Evolutionary conservation across 2,329 filamentous ascomycete genomes (phyloP), one percentile per base, ranked within the genome.

Genomic region (Penicillium sp.): DNA sequence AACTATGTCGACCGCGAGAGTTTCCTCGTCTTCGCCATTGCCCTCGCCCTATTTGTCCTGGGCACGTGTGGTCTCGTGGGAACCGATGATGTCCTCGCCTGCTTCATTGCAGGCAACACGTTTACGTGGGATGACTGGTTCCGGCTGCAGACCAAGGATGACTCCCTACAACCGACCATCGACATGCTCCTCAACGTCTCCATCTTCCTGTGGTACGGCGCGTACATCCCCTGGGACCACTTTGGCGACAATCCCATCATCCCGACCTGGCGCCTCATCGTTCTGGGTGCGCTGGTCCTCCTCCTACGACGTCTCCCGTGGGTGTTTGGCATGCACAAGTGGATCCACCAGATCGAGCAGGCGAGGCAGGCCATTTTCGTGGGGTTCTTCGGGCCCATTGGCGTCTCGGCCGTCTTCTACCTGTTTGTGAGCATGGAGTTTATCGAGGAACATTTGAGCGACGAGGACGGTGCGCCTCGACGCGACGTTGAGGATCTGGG

Each of bases 371-470:
- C 65, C 6, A n/a, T 64, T 7, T 68, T 67, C 46, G 51, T 59
- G 23, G 64, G 64, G 3, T 65, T 62, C 49, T 67, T 66, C 36
- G 64, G 66, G 1, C 64, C 63, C 23, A 67, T 68, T 39, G 62
- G 65, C 15, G 58, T 66, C n/a, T 56, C 58, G 3, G 65, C 64
- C 3, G 42, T 68, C 17, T 68, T 67, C 57, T 62, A 61, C 40
- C 49, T 41, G 7, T 49, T 23, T 37, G 26, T 46, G 7, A 37
- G 26, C 10, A 17, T 43, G 24, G 49, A 58, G 34, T 52, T 54
- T 40, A 27, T 27, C 26, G 26, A 27, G 26, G 26, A 27, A 27
- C 26, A 27, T 27, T 27, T 27, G 26, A 27, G 26, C 10, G 26
- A 27, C 26, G 26, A 7, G 26, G 26, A 27, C 26, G 26, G 26